These are phyloP conservation scores for Phytophthora podocarpi DNA, from an alignment of 352 stramenopile species.

Conservation along the genomic window DNA sequence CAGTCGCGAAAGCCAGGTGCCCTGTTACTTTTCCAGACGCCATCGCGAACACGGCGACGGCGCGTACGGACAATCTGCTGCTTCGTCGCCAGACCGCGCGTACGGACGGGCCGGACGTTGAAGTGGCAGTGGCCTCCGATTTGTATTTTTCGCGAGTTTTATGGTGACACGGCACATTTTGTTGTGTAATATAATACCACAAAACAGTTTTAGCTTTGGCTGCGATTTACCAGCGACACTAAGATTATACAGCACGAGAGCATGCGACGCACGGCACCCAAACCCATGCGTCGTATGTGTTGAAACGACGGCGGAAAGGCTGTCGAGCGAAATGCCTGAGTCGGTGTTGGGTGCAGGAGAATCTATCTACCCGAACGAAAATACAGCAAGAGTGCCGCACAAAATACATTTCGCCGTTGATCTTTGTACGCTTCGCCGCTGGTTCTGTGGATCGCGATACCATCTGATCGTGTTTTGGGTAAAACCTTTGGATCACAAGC, in stretches of 20 bases:
- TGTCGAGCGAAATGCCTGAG: constrained; percentile 11
- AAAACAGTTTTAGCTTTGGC: too few relatives aligned
- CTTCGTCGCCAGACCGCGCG: constrained; percentile 13
- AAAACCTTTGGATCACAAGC: too few relatives aligned
- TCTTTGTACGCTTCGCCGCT: too few relatives aligned
- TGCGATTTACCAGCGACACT: too few relatives aligned
- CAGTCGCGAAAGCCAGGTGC: constrained; percentile 23
- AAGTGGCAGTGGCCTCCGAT: constrained; percentile 19
- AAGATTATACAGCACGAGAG: too few relatives aligned
- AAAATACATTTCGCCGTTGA: too few relatives aligned
- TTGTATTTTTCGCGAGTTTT: constrained; percentile 14
- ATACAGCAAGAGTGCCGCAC: not conserved
- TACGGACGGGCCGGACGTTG: constrained; percentile 15
- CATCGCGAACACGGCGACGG: constrained; percentile 19
- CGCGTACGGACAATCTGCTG: constrained; percentile 18
- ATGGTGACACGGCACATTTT: too few relatives aligned
- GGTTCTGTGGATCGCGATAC: too few relatives aligned
- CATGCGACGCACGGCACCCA: too few relatives aligned
- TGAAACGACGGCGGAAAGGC: constrained; percentile 19
- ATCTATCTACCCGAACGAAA: constrained; percentile 9
- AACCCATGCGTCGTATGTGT: too few relatives aligned
- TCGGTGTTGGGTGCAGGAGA: constrained; percentile 12
- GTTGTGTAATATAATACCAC: too few relatives aligned
- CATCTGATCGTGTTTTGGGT: not conserved
- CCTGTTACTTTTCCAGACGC: constrained; percentile 12